Percentiles rank a stretch among this genome's conserved stretches.
Evolutionary conservation across 1,284 basidiomycete genomes (phyloP).

Genomic region (Sporisorium exsertum): DNA sequence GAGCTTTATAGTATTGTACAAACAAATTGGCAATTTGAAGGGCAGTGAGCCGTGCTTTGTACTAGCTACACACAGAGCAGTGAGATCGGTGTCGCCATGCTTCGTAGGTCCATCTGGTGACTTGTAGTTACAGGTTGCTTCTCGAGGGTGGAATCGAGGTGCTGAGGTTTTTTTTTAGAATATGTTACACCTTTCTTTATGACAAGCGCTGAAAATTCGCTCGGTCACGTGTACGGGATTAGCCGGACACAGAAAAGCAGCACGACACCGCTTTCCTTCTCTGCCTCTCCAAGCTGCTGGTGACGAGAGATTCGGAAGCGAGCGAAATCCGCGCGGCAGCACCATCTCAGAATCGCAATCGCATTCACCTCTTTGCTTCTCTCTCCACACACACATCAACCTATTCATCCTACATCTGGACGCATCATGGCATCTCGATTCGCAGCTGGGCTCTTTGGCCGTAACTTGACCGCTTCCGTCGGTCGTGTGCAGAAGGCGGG

Average conservation of each 20-base stretch:
- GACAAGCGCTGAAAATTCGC: background rate
- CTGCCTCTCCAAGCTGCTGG: too few species aligned
- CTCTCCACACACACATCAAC: background rate
- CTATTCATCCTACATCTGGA: background rate
- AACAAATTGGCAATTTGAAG: background rate
- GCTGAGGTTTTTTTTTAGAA: background rate
- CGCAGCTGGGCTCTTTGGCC: constrained; percentile 38
- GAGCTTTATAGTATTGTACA: constrained; percentile 1
- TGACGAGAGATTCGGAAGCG: constrained; percentile 6
- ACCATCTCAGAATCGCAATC: too few species aligned
- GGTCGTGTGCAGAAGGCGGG: constrained; percentile 20
- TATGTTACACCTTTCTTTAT: background rate
- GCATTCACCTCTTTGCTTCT: too few species aligned
- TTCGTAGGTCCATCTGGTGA: too few species aligned
- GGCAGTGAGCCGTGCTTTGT: background rate
- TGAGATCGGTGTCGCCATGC: too few species aligned
- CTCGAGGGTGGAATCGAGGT: too few species aligned
- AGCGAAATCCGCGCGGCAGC: background rate
- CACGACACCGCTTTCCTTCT: too few species aligned
- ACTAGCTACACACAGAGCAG: background rate
- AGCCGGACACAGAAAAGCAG: constrained; percentile 2
- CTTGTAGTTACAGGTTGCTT: too few species aligned
- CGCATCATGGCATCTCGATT: constrained; percentile 47
- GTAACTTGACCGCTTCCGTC: constrained; percentile 17
- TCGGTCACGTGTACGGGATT: constrained; percentile 26